Conservation (phyloP, 1,284 basidiomycete genomes). For the Boletus sp. region DNA sequence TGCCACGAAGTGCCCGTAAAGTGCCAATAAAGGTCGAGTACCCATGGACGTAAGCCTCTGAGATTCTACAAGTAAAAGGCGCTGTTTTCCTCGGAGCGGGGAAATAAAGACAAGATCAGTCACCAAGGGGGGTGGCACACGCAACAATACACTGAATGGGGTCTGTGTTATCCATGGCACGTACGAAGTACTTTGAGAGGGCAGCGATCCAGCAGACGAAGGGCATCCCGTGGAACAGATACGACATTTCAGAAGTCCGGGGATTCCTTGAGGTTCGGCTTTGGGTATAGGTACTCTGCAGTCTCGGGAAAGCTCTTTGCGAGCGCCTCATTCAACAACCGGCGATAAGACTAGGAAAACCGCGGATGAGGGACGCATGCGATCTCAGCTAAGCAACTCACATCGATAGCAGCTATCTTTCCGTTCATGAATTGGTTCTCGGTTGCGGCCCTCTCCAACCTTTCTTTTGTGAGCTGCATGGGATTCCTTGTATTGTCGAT, state of each 20-base stretch:
- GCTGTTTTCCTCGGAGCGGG: too few species aligned
- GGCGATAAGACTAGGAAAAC: slow-evolving; percentile 32
- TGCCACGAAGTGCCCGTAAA: too few species aligned
- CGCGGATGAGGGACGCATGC: not conserved
- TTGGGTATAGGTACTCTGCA: slow-evolving; percentile 21
- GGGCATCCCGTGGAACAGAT: not conserved
- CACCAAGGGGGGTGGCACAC: not conserved
- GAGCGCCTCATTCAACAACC: slow-evolving; percentile 31
- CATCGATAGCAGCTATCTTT: slow-evolving; percentile 74
- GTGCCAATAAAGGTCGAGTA: too few species aligned
- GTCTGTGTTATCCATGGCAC: not conserved
- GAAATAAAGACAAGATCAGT: not conserved
- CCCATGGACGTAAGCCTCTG: too few species aligned
- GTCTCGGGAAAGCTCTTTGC: slow-evolving; percentile 33
- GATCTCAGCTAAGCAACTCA: slow-evolving; percentile 34
- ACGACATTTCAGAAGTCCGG: not conserved
- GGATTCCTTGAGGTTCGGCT: not conserved
- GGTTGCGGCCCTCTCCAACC: slow-evolving; percentile 72
- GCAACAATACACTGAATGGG: not conserved
- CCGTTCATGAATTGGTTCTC: slow-evolving; percentile 89
- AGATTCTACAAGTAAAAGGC: too few species aligned
- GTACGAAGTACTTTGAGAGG: not conserved
- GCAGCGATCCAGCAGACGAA: not conserved
- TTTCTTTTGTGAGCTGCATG: slow-evolving; percentile 71
- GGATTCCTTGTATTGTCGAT: slow-evolving; percentile 78